Percentiles rank a stretch among this genome's conserved stretches.
These are phyloP conservation scores for Lodderomyces metapsilosis DNA, from an alignment of 1,139 yeast genomes.

Conservation along the genomic window DNA sequence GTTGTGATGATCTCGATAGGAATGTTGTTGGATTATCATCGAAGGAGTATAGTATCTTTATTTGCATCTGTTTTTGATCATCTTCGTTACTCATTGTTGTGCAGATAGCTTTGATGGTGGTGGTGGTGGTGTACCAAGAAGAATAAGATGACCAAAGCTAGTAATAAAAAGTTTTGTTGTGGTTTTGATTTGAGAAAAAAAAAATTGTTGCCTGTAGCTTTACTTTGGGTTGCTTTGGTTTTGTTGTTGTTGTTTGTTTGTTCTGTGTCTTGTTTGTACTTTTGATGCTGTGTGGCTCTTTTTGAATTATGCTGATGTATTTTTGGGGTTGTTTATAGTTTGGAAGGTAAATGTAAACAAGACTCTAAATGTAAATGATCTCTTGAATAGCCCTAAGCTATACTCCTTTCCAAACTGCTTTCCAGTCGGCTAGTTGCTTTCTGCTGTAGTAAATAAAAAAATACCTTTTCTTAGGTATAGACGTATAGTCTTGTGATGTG, in stretches of 20 bases:
- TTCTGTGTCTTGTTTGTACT: background rate
- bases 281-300: background rate
- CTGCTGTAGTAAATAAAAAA: too few relatives aligned
- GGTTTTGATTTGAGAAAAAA: background rate
- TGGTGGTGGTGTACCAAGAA: background rate
- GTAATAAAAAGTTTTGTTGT: background rate
- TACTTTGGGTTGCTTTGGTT: background rate
- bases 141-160: background rate
- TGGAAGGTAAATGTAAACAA: background rate
- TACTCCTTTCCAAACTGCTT: too few relatives aligned
- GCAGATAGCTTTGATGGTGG: background rate
- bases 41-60: conserved; percentile 61
- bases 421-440: too few relatives aligned
- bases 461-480: too few relatives aligned
- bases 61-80: conserved; percentile 42
- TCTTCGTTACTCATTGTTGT: conserved; percentile 17
- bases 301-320: too few relatives aligned
- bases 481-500: background rate
- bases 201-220: background rate
- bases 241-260: background rate
- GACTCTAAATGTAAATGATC: too few relatives aligned
- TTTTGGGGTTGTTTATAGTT: background rate
- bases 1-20: conserved; percentile 51
- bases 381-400: too few relatives aligned
- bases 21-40: conserved; percentile 58